A percentile compares a stretch with the other conserved stretches of the same genome.
Evolutionary conservation across 257 asterid genomes (phyloP).

Genomic region (Mitragyna speciosa): DNA sequence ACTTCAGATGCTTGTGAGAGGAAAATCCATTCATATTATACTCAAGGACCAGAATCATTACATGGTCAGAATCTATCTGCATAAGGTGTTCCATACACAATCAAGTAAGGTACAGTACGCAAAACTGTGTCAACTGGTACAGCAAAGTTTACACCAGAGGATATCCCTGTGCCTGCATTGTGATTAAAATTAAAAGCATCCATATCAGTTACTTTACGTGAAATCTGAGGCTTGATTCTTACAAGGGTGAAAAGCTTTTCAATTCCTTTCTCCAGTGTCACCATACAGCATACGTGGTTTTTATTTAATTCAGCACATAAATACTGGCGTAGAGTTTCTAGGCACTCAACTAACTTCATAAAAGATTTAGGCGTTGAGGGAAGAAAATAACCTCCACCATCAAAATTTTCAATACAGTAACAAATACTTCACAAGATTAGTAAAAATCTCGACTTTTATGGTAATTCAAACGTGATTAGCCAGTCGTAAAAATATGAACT

Average conservation of each 20-base stretch:
- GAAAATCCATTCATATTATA: background rate
- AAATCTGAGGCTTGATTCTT: background rate
- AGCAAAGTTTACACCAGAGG: slow-evolving; percentile 90
- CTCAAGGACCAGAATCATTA: background rate
- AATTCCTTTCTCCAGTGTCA: background rate
- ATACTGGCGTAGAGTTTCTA: background rate
- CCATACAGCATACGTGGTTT: too few relatives aligned
- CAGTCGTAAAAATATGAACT: background rate
- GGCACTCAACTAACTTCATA: background rate
- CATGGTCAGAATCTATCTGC: slow-evolving; percentile 48
- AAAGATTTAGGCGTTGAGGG: too few relatives aligned
- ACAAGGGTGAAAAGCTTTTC: background rate
- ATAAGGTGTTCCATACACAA: slow-evolving; percentile 77
- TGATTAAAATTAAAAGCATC: slow-evolving; percentile 3
- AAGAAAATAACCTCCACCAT: too few relatives aligned
- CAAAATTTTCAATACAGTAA: background rate
- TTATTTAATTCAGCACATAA: too few relatives aligned
- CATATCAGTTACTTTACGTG: background rate
- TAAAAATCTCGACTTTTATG: background rate
- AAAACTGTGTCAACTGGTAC: slow-evolving; percentile 71
- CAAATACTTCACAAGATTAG: background rate
- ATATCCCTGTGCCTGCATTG: slow-evolving; percentile 70
- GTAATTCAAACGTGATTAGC: too few relatives aligned
- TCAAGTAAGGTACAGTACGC: slow-evolving; percentile 67
- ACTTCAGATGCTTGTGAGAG: background rate